phyloP scores from a whole-genome alignment of 176 grass and related monocot species.

The Typha latifolia region DNA sequence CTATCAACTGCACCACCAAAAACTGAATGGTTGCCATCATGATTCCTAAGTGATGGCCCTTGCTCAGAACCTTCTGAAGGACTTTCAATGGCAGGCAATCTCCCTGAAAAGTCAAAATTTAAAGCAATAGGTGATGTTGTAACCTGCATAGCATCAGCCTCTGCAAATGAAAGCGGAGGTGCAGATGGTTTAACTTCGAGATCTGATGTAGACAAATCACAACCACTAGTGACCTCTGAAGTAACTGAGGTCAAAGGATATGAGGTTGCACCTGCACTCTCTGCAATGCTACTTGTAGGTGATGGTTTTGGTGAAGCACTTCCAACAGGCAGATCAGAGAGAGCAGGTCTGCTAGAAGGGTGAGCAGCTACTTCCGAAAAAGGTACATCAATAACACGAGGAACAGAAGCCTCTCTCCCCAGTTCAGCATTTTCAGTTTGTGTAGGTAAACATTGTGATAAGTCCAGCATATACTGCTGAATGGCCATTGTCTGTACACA shows the following conservation, averaged over 20 bases:
- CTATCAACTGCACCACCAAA: constrained; percentile 37
- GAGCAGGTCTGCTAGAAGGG: constrained; percentile 21
- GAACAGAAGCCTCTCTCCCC: constrained; percentile 48
- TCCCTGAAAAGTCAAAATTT: constrained; percentile 33
- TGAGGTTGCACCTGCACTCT: constrained; percentile 21
- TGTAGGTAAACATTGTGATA: constrained; percentile 74
- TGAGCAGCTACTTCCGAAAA: constrained; percentile 18
- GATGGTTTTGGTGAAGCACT: constrained; percentile 23
- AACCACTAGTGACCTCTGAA: constrained; percentile 15
- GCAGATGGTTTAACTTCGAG: constrained; percentile 33
- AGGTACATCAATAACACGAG: constrained; percentile 27
- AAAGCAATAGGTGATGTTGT: constrained; percentile 25
- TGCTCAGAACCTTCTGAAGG: constrained; percentile 26
- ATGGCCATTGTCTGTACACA: constrained; percentile 98
- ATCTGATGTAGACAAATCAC: constrained; percentile 33
- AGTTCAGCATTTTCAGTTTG: constrained; percentile 26
- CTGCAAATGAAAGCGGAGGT: constrained; percentile 30
- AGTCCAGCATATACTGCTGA: constrained; percentile 83
- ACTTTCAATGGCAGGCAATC: constrained; percentile 30
- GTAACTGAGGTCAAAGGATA: constrained; percentile 15
- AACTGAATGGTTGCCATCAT: constrained; percentile 37
- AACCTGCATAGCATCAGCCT: constrained; percentile 28
- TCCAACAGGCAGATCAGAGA: constrained; percentile 31
- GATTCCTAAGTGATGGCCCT: constrained; percentile 32
- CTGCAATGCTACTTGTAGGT: constrained; percentile 11